Evolutionary conservation across 768 basidiomycete genomes (phyloP), one percentile per base, ranked within the genome.

Genomic region (Porpolomopsis calyptriformis): DNA sequence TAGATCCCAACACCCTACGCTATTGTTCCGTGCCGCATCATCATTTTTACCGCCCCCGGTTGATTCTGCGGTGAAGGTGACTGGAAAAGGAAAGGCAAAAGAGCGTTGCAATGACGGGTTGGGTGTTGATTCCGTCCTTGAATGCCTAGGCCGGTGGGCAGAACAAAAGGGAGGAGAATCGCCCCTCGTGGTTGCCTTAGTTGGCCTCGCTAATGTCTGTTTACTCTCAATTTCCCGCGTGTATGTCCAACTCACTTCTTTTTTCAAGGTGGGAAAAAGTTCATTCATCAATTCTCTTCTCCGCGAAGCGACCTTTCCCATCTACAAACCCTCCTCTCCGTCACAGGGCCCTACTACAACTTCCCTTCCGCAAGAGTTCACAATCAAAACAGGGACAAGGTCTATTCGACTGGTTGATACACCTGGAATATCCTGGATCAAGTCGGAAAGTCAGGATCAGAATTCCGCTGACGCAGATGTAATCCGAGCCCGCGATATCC

Each of bases 121-220:
- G 18, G 87, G 87, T 31, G 60, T 65, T 2, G 76, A 74, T 34
- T 61, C 71, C 5, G 55, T 86, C 11, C 66, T 77, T 40, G 52
- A 67, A 10, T 64, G 65, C 40, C 67, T 91, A 4, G 60, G 62
- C 8, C 57, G 64, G 31, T 69, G 70, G 64, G 72, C 76, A 2
- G 56, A 64, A 38, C 64, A 70, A 47, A 78, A 78, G 54, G 55
- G 64, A 10, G 63, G 63, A 2, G 69, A 72, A 10, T 66, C 69
- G 44, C 73, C 76, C 1, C 64, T 92, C 9, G 65, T 71, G 20
- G 78, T 90, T 42, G 87, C 86, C 26, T 76, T 94, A 16, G 80
- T 87, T 48, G 92, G 92, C n/a, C 62, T 85, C 20, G 75, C 85
- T 0, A 91, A 90, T 56, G 90, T 88, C 55, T 50, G 82, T 62